Evolutionary conservation across 306 rosid genomes (phyloP).

Genomic region (Hippophae rhamnoides): DNA sequence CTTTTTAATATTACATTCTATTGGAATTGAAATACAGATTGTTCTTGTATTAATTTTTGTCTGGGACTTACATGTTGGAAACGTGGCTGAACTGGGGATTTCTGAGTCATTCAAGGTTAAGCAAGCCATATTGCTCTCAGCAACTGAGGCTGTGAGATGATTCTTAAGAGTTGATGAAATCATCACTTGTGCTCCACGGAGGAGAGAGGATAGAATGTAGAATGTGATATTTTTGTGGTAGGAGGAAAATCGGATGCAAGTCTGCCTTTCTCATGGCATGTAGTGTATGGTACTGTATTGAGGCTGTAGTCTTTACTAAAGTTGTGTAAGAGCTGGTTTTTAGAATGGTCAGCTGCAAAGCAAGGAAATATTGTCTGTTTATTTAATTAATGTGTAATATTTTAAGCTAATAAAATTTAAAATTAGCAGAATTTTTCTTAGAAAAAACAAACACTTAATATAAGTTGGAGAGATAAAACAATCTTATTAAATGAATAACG

Average conservation of each 20-base stretch:
- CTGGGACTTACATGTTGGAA: constrained; percentile 51
- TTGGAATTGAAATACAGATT: not conserved
- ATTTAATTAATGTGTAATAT: no score
- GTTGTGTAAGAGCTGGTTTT: constrained; percentile 11
- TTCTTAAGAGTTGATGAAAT: constrained; percentile 94
- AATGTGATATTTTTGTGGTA: not conserved
- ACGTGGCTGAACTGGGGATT: constrained; percentile 76
- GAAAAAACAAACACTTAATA: no score
- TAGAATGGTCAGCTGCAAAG: not conserved
- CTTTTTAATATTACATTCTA: not conserved
- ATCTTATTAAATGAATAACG: no score
- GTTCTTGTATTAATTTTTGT: not conserved
- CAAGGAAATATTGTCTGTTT: constrained; percentile 1
- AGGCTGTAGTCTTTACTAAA: constrained; percentile 2
- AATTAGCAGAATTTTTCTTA: no score
- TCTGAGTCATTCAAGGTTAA: constrained; percentile 84
- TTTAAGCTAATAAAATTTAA: no score
- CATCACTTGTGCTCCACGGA: constrained; percentile 92
- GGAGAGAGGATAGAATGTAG: constrained; percentile 92
- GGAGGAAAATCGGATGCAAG: constrained; percentile 2
- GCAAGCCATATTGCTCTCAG: constrained; percentile 84
- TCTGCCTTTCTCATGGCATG: constrained; percentile 6
- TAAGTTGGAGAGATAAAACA: no score
- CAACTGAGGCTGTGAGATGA: constrained; percentile 98
- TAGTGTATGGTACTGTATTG: constrained; percentile 5